Evolutionary conservation across 2,329 filamentous ascomycete species (phyloP).

Genomic region (Cercospora sp.): DNA sequence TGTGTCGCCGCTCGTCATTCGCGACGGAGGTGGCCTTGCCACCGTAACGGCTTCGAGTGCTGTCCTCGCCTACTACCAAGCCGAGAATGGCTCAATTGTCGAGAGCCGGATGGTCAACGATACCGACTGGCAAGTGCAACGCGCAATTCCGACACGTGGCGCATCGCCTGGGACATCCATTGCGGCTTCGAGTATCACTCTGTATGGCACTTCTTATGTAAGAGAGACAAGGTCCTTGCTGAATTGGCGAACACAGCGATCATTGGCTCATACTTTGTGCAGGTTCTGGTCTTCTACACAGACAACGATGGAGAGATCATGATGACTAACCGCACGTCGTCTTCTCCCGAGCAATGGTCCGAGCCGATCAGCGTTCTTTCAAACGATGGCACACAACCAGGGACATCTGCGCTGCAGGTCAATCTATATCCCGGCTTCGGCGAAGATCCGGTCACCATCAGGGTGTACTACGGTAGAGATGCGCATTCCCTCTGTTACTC

Average conservation of each 20-base stretch:
- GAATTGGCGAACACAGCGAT: background rate
- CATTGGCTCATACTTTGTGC: background rate
- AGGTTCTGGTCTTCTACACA: background rate
- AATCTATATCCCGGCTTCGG: background rate
- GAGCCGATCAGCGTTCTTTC: background rate
- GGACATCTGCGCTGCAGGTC: background rate
- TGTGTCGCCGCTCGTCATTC: background rate
- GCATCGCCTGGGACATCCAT: background rate
- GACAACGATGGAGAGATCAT: background rate
- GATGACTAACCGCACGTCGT: background rate
- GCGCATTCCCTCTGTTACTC: background rate
- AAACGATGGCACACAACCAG: background rate
- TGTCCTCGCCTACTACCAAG: background rate
- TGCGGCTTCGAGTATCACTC: background rate
- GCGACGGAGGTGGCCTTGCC: background rate
- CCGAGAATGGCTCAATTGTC: background rate
- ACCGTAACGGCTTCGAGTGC: background rate
- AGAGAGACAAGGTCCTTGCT: background rate
- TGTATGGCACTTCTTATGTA: background rate
- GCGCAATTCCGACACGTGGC: background rate
- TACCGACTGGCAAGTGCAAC: background rate
- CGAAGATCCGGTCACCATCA: background rate
- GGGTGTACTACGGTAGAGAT: background rate
- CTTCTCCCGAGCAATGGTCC: background rate
- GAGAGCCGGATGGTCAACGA: background rate